Conservation (phyloP, 768 basidiomycete genomes). For the Russula sp. region DNA sequence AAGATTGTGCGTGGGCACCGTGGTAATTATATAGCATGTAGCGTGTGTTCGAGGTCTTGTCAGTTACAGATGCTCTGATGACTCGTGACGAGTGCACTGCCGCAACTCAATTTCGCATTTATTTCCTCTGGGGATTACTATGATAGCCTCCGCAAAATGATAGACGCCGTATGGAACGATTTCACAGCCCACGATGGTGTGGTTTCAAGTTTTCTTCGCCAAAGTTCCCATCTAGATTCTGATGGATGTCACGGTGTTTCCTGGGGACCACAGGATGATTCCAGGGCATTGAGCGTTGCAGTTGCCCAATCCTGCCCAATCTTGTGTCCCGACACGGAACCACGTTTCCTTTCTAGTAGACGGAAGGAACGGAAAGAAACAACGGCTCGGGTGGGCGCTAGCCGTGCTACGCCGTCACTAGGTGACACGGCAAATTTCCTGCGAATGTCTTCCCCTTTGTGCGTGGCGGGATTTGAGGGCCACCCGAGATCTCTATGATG, state of each 20-base stretch:
- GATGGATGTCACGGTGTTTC: conserved; percentile 6
- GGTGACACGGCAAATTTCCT: conserved; percentile 3
- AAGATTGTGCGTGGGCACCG: too few species aligned
- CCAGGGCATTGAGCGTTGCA: not conserved
- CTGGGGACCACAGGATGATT: not conserved
- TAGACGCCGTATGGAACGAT: not conserved
- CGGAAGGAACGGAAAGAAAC: not conserved
- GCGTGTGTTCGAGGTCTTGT: not conserved
- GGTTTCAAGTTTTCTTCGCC: not conserved
- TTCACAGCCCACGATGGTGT: not conserved
- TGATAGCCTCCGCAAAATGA: not conserved
- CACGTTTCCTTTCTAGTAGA: not conserved
- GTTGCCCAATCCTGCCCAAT: not conserved
- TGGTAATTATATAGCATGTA: too few species aligned
- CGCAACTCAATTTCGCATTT: not conserved
- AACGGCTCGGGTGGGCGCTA: not conserved
- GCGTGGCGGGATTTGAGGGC: too few species aligned
- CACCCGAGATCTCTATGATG: too few species aligned
- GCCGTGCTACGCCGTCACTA: too few species aligned
- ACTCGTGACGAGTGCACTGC: too few species aligned
- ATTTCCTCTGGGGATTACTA: not conserved
- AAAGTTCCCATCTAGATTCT: conserved; percentile 11
- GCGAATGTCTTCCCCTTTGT: too few species aligned
- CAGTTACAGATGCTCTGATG: not conserved
- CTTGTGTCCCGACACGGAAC: not conserved